Base-by-base conservation (phyloP, 441 rosid species). In the Erysimum pusillum region DNA sequence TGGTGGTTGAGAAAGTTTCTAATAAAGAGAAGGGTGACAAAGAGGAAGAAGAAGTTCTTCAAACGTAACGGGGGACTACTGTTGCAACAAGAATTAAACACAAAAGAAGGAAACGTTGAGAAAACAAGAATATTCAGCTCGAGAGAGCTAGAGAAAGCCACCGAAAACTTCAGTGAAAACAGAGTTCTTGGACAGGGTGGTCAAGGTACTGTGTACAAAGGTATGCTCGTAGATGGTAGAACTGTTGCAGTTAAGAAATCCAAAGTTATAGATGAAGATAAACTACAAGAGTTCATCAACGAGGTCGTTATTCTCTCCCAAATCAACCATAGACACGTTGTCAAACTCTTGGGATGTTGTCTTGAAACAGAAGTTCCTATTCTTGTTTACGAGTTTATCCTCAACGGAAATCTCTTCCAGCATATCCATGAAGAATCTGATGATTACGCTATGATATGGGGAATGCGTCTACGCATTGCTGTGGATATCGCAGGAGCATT, bases 291-390 rank as follows among this genome's bases (percentile, higher is more conserved):
- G 63, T 73, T 73, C 63, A 91, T 92, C 41, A 92, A 92, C 42
- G 97, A 92, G 80, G 90, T 92, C 1, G 88, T 89, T 36, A 92
- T 92, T 31, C 90, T 92, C 15, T 89, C 93, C 4, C 91, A 89
- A 63, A 90, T 91, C 75, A 91, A 91, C 71, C 97, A 91, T 76
- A 87, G 85, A 83, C 82, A 87, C 76, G 73, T 91, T 69, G 96
- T 92, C n/a, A 81, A 79, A 65, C 87, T 89, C 72, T 73, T 92
- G 73, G 97, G 96, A 18, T 89, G 91, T 61, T 92, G 96, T 22
- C 79, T 90, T 13, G 97, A 92, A 72, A 79, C 87, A 0, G 89
- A 89, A 49, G 87, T 22, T 22, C 25, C 25, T 22, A 22, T 22
- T 22, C 25, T 22, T 1, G 25, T 22, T 22, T 22, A 22, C 25